phyloP scores from a whole-genome alignment of 257 asterid genomes.

The Ilex aquifolium region DNA sequence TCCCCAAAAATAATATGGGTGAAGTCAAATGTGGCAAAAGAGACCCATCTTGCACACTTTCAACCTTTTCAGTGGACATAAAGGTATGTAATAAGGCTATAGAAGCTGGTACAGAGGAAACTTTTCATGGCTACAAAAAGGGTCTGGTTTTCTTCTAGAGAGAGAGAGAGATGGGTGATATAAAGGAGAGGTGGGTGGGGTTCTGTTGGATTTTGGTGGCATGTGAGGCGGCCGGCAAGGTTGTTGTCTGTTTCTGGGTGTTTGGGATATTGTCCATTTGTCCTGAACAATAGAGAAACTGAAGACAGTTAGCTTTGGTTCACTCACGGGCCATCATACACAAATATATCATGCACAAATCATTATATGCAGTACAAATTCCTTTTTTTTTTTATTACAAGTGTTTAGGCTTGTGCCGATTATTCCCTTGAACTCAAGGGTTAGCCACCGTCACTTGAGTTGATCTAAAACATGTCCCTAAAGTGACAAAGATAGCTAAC shows the following conservation, averaged over 20 bases:
- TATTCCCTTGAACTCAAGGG: too few species aligned
- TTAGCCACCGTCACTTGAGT: background rate
- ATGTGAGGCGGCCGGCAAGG: slow-evolving; percentile 73
- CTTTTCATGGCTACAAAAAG: slow-evolving; percentile 30
- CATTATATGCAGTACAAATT: slow-evolving; percentile 26
- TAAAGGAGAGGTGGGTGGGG: slow-evolving; percentile 13
- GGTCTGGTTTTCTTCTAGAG: slow-evolving; percentile 1
- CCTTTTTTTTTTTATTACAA: background rate
- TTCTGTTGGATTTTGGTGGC: slow-evolving; percentile 32
- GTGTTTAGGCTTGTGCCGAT: too few species aligned
- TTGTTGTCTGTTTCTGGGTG: slow-evolving; percentile 50
- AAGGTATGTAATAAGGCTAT: slow-evolving; percentile 3
- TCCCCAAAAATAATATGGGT: slow-evolving; percentile 18
- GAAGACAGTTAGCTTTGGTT: slow-evolving; percentile 43
- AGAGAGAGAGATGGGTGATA: slow-evolving; percentile 7
- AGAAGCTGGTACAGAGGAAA: slow-evolving; percentile 8
- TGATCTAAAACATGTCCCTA: background rate
- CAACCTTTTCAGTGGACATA: slow-evolving; percentile 24
- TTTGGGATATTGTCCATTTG: slow-evolving; percentile 60
- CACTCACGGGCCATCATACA: slow-evolving; percentile 50
- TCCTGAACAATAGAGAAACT: slow-evolving; percentile 22
- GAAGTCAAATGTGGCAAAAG: slow-evolving; percentile 36
- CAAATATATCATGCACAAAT: slow-evolving; percentile 49
- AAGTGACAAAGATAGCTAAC: too few species aligned
- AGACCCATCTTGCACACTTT: slow-evolving; percentile 17